Evolutionary conservation across 2,329 filamentous ascomycete species (phyloP), one percentile per base, ranked within the genome.

Genomic region (Sporothrix phasma): DNA sequence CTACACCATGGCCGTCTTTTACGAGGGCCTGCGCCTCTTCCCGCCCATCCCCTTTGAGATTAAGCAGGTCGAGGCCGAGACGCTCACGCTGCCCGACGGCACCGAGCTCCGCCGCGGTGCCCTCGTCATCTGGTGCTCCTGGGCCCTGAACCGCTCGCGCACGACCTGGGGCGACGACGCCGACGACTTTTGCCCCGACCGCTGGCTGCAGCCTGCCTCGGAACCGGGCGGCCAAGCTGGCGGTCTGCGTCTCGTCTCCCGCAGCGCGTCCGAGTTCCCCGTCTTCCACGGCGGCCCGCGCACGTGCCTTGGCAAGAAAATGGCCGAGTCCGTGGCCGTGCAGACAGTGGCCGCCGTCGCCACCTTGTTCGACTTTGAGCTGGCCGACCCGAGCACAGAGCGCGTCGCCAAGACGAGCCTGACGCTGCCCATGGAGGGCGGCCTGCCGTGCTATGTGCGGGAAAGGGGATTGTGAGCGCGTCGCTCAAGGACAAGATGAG

Each of bases 1-100:
- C 2, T 86, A 84, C 70, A 79, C 78, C n/a, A 78, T 81, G 67
- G 83, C 85, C 43, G 79, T 83, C 13, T 86, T 87, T 70, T 84
- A 85, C 72, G 85, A 88, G 69, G 72, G 81, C 2, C 74, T 88
- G 2, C 80, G 85, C 3, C 75, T 88, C 6, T 86, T 82, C 67
- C 85, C 85, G 2, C 84, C 85, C 2, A 81, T 88, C 31, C 85
- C 85, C 1, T 84, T 88, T 66, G 85, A 88, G 70, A 81, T 88
- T 68, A 85, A 85, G 70, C 83, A 88, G 72, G 79, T 79, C 66
- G 77, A 79, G 26, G 71, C 77, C 19, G 80, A 79, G 3, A 22
- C 37, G 8, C 51, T 68, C 10, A 81, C 78, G 0, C 76, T 88
- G 2, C 84, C 84, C 0, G 84, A 87, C 68, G 84, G 83, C 3